Conservation (phyloP, 2,329 filamentous ascomycete species). For the Trichoderma citrinoviride region DNA sequence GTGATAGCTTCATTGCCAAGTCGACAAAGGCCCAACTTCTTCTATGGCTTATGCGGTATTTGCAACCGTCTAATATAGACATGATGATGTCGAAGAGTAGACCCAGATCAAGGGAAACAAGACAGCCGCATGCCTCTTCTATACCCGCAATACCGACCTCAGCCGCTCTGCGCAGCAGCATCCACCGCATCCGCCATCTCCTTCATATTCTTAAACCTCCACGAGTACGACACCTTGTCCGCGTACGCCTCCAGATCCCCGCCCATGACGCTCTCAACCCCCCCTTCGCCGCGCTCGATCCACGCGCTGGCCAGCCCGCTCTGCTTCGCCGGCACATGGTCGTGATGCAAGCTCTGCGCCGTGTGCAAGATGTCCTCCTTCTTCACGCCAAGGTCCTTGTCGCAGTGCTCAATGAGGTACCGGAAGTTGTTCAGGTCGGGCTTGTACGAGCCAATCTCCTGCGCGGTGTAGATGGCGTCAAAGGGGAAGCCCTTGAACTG, state of each 20-base stretch:
- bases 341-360: constrained; percentile 64
- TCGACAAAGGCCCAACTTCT: too few species aligned
- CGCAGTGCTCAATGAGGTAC: constrained; percentile 56
- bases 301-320: constrained; percentile 61
- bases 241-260: constrained; percentile 34
- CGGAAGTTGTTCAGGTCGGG: constrained; percentile 63
- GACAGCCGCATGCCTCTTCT: background rate
- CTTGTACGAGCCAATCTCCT: constrained; percentile 72
- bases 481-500: constrained; percentile 51
- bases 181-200: constrained; percentile 60
- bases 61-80: too few species aligned
- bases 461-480: constrained; percentile 65
- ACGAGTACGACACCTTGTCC: constrained; percentile 39
- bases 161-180: constrained; percentile 13
- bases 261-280: constrained; percentile 30
- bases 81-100: background rate
- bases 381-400: constrained; percentile 52
- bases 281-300: constrained; percentile 59
- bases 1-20: background rate
- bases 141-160: background rate
- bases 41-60: too few species aligned
- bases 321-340: constrained; percentile 63
- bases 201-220: constrained; percentile 56
- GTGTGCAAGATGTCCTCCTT: constrained; percentile 61
- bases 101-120: background rate